These are phyloP conservation scores for Erodium maritimum DNA, from an alignment of 345 rosid species.

Conservation along the genomic window DNA sequence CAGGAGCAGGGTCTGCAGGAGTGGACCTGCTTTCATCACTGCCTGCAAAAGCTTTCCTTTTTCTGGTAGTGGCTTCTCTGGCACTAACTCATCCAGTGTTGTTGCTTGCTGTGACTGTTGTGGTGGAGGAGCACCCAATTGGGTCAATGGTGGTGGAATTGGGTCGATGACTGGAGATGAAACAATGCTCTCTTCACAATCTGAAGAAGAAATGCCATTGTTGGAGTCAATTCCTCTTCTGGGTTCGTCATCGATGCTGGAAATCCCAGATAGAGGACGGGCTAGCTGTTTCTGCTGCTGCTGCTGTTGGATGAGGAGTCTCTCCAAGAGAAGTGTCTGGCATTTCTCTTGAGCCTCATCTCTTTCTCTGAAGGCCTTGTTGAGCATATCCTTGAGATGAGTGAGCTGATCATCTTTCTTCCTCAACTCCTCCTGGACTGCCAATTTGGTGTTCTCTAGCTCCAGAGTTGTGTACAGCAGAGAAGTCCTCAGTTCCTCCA, in stretches of 20 bases:
- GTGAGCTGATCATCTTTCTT: constrained; percentile 55
- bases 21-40: constrained; percentile 94
- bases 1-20: constrained; percentile 76
- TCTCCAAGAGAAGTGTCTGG: constrained; percentile 45
- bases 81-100: constrained; percentile 22
- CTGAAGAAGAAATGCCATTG: constrained; percentile 79
- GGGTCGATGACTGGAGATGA: constrained; percentile 53
- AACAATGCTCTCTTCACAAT: constrained; percentile 83
- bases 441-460: constrained; percentile 62
- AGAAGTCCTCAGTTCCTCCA: constrained; percentile 62
- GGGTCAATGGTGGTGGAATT: constrained; percentile 21
- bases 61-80: constrained; percentile 75
- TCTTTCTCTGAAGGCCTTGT: constrained; percentile 47
- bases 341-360: constrained; percentile 60
- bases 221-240: constrained; percentile 47
- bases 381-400: constrained; percentile 43
- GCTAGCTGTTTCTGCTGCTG: no score
- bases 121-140: constrained; percentile 5
- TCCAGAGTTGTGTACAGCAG: constrained; percentile 57
- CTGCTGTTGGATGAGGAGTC: constrained; percentile 35
- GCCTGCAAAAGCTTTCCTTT: constrained; percentile 96
- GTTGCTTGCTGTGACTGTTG: constrained; percentile 13
- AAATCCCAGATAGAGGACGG: constrained; percentile 60
- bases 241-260: constrained; percentile 75
- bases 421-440: constrained; percentile 62